These are phyloP conservation scores for Coemansia pectinata DNA, from an alignment of 192 early-diverging fungal genomes.

Conservation along the genomic window DNA sequence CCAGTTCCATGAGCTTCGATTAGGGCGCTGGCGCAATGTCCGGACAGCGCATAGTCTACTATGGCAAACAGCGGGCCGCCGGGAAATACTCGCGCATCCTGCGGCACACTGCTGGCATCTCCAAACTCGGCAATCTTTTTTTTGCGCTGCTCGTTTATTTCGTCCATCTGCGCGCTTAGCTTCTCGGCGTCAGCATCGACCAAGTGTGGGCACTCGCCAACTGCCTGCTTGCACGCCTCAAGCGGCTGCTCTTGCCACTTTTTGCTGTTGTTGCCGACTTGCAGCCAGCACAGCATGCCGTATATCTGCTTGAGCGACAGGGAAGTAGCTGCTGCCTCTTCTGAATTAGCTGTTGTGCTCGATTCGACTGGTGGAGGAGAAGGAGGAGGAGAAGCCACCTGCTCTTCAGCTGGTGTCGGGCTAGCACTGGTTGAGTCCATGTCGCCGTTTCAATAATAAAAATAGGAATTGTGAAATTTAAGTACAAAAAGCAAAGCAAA, in stretches of 20 bases:
- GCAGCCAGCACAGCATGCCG: conserved; percentile 47
- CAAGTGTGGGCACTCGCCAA: conserved; percentile 28
- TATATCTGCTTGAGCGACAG: conserved; percentile 39
- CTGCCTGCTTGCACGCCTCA: conserved; percentile 20
- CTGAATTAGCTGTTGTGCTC: neutral
- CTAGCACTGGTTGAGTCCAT: neutral
- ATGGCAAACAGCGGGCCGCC: conserved; percentile 39
- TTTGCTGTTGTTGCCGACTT: conserved; percentile 19
- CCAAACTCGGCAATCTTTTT: conserved; percentile 15
- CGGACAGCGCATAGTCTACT: conserved; percentile 24
- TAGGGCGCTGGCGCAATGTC: neutral
- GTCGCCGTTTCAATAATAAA: neutral
- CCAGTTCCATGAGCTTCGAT: neutral
- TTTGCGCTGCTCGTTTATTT: neutral
- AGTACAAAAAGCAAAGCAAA: neutral
- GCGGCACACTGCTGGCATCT: conserved; percentile 13
- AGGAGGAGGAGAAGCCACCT: neutral
- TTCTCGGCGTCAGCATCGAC: conserved; percentile 3
- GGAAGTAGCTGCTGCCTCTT: neutral
- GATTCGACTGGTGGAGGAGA: neutral
- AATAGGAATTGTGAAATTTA: neutral
- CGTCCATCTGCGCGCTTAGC: conserved; percentile 6
- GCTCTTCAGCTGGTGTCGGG: neutral
- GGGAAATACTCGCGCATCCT: conserved; percentile 24
- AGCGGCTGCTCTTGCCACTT: conserved; percentile 19